Percentiles rank a stretch among this genome's conserved stretches.
Evolutionary conservation across 352 stramenopile species (phyloP).

Genomic region (Globisporangium solare): DNA sequence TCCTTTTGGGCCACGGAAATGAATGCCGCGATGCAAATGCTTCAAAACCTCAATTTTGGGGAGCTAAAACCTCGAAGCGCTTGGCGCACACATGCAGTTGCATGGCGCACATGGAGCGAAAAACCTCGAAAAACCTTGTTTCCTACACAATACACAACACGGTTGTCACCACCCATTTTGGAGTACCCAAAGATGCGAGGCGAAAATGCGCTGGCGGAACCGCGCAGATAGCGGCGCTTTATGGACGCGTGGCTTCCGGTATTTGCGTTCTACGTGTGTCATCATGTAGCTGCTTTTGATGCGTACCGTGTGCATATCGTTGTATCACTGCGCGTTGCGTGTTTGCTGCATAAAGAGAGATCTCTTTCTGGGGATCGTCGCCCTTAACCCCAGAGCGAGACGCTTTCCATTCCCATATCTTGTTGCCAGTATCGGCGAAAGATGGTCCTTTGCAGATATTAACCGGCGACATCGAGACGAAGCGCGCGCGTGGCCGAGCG

Average conservation of each 20-base stretch:
- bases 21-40: background rate
- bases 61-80: background rate
- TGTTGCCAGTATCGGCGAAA: background rate
- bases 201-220: background rate
- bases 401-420: background rate
- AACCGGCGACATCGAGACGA: background rate
- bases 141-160: background rate
- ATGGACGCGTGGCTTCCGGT: background rate
- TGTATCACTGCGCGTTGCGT: background rate
- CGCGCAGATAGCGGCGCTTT: background rate
- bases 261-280: constrained; percentile 1
- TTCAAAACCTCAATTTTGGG: background rate
- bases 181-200: background rate
- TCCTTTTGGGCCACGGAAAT: background rate
- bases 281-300: background rate
- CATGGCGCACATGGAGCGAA: background rate
- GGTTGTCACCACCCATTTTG: background rate
- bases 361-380: background rate
- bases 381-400: constrained; percentile 6
- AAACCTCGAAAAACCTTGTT: background rate
- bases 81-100: no score
- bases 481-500: background rate
- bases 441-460: constrained; percentile 16
- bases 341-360: constrained; percentile 12
- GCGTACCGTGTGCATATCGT: background rate